A percentile compares a stretch with the other conserved stretches of the same genome.
phyloP scores from a whole-genome alignment of 306 rosid genomes.

The Geum urbanum region DNA sequence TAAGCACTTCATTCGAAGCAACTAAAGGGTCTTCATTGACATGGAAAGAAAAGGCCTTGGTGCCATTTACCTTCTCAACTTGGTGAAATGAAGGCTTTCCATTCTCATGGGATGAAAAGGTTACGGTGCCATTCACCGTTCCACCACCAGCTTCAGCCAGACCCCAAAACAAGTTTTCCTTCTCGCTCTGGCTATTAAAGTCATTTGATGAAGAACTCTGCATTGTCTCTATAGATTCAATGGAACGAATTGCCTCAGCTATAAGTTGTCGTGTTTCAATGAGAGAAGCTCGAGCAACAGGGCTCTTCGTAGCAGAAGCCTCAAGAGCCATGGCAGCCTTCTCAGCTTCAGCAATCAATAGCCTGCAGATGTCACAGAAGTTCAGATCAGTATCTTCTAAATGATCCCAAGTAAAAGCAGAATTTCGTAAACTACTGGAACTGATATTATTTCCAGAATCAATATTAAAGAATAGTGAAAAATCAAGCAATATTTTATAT shows the following conservation, averaged over 20 bases:
- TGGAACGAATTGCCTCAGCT: constrained; percentile 81
- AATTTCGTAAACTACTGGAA: no score
- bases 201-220: constrained; percentile 32
- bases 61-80: constrained; percentile 48
- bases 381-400: no score
- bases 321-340: constrained; percentile 91
- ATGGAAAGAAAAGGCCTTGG: constrained; percentile 26
- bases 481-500: not conserved
- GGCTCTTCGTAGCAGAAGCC: constrained; percentile 72
- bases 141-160: constrained; percentile 28
- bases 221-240: constrained; percentile 55
- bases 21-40: constrained; percentile 21
- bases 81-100: constrained; percentile 16
- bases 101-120: constrained; percentile 28
- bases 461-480: not conserved
- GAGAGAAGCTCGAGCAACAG: constrained; percentile 76
- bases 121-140: constrained; percentile 51
- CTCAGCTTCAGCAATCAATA: constrained; percentile 91
- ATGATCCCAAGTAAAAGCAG: no score
- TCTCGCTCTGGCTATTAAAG: constrained; percentile 19
- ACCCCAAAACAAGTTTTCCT: constrained; percentile 26
- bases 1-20: not conserved
- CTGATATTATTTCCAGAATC: no score
- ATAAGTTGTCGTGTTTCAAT: constrained; percentile 81
- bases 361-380: constrained; percentile 38